Conservation (phyloP, 148 eudicot species). For the Fagopyrum tataricum region DNA sequence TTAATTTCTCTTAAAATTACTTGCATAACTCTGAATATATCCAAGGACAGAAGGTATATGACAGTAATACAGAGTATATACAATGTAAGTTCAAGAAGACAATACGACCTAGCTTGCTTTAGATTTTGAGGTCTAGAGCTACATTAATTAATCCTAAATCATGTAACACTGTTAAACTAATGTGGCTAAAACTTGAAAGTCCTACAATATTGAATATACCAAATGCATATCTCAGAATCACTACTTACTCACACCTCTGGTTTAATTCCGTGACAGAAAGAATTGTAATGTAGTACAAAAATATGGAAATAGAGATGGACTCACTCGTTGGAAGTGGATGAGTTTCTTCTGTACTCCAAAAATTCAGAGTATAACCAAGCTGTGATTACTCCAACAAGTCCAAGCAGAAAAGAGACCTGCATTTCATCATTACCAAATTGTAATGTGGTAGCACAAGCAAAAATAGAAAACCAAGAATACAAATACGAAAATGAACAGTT, state of each 20-base stretch:
- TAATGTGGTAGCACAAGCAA: not conserved
- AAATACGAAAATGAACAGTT: not conserved
- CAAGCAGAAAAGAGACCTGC: slow-evolving; percentile 86
- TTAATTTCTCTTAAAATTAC: not conserved
- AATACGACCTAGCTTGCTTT: not conserved
- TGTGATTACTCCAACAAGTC: slow-evolving; percentile 40
- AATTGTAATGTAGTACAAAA: no score
- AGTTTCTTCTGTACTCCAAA: slow-evolving; percentile 51
- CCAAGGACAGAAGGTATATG: not conserved
- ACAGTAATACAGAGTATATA: not conserved
- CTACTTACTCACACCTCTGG: not conserved
- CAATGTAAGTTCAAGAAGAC: not conserved
- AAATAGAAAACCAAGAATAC: not conserved
- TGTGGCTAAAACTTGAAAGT: not conserved
- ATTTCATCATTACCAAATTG: not conserved
- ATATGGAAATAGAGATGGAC: slow-evolving; percentile 18
- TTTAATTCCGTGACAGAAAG: no score
- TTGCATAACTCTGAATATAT: not conserved
- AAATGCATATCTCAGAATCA: not conserved
- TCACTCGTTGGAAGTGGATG: slow-evolving; percentile 44
- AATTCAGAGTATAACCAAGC: slow-evolving; percentile 74
- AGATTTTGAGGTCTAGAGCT: not conserved
- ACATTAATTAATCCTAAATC: not conserved
- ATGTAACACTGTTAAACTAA: not conserved
- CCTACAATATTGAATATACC: not conserved